A percentile compares a stretch with the other conserved stretches of the same genome.
Evolutionary conservation across 106 monocot genomes (phyloP).

Genomic region (Dioscorea zingiberensis): DNA sequence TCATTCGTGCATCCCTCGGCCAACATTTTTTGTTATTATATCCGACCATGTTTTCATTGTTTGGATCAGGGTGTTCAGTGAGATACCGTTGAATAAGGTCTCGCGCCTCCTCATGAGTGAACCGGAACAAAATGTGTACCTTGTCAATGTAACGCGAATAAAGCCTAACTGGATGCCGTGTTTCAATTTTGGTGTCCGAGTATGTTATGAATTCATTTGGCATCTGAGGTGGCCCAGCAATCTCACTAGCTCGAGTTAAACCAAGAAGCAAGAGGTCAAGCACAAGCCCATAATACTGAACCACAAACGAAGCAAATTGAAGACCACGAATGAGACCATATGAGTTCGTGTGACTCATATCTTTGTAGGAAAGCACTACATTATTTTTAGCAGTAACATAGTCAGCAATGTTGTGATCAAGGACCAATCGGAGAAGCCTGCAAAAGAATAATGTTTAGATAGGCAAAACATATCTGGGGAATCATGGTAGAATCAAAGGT

Average conservation of each 20-base stretch:
- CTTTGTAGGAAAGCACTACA: slow-evolving; percentile 97
- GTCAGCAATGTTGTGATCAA: slow-evolving; percentile 99
- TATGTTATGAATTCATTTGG: slow-evolving; percentile 99
- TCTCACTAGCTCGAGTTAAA: slow-evolving; percentile 97
- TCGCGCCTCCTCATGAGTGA: slow-evolving; percentile 98
- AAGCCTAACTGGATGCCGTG: slow-evolving; percentile 90
- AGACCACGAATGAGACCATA: slow-evolving; percentile 98
- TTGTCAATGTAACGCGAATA: slow-evolving; percentile 98
- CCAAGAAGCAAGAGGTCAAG: slow-evolving; percentile 98
- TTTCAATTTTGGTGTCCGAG: slow-evolving; percentile 86
- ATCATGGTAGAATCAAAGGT: neutral
- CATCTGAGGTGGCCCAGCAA: slow-evolving; percentile 96
- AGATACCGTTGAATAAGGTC: slow-evolving; percentile 97
- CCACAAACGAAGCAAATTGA: slow-evolving; percentile 99
- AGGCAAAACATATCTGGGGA: neutral
- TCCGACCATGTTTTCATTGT: slow-evolving; percentile 99
- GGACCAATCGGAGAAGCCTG: slow-evolving; percentile 92
- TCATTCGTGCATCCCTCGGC: slow-evolving; percentile 99
- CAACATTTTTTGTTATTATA: slow-evolving; percentile 99
- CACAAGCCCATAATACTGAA: slow-evolving; percentile 97
- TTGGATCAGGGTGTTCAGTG: slow-evolving; percentile 99
- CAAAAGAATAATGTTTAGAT: slow-evolving; percentile 1
- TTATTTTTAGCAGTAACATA: slow-evolving; percentile 99
- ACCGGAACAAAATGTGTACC: slow-evolving; percentile 91
- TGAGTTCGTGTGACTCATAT: slow-evolving; percentile 99